A percentile compares a stretch with the other conserved stretches of the same genome.
Conservation (phyloP, 768 basidiomycete species). For the Amanita pseudoporphyria region DNA sequence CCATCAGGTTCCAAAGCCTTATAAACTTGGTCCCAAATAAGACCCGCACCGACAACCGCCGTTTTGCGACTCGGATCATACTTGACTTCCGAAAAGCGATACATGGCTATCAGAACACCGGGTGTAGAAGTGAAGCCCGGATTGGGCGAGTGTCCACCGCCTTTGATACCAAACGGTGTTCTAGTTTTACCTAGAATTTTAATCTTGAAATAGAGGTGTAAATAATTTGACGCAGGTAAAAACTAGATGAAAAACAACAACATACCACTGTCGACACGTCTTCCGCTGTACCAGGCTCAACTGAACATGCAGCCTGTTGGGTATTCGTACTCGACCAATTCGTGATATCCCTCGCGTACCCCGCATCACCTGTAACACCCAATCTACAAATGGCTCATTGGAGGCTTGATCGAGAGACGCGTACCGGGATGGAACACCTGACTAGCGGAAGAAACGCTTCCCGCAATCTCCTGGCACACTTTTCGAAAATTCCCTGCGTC, state of each 20-base stretch:
- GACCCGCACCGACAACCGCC: slow-evolving; percentile 31
- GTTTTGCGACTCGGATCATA: slow-evolving; percentile 32
- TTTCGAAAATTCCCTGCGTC: neutral
- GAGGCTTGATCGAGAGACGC: neutral
- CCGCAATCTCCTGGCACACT: slow-evolving; percentile 23
- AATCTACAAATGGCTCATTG: too few species aligned
- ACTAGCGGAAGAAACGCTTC: slow-evolving; percentile 31
- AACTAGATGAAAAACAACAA: slow-evolving; percentile 3
- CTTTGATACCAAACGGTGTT: slow-evolving; percentile 53
- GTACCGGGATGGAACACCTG: slow-evolving; percentile 35
- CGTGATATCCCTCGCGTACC: slow-evolving; percentile 31
- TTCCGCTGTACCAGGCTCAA: slow-evolving; percentile 44
- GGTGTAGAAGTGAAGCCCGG: slow-evolving; percentile 49
- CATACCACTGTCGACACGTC: slow-evolving; percentile 44
- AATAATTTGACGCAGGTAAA: too few species aligned
- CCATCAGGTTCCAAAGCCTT: slow-evolving; percentile 35
- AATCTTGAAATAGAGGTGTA: slow-evolving; percentile 30
- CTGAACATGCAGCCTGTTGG: slow-evolving; percentile 38
- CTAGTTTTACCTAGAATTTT: slow-evolving; percentile 30
- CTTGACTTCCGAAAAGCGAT: slow-evolving; percentile 32
- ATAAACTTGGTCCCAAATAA: slow-evolving; percentile 60
- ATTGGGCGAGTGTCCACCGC: slow-evolving; percentile 51
- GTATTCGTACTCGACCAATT: slow-evolving; percentile 47
- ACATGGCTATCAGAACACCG: slow-evolving; percentile 52
- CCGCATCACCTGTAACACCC: slow-evolving; percentile 12